Conservation (phyloP, 2,329 filamentous ascomycete species). For the Diplodia scrobiculata region DNA sequence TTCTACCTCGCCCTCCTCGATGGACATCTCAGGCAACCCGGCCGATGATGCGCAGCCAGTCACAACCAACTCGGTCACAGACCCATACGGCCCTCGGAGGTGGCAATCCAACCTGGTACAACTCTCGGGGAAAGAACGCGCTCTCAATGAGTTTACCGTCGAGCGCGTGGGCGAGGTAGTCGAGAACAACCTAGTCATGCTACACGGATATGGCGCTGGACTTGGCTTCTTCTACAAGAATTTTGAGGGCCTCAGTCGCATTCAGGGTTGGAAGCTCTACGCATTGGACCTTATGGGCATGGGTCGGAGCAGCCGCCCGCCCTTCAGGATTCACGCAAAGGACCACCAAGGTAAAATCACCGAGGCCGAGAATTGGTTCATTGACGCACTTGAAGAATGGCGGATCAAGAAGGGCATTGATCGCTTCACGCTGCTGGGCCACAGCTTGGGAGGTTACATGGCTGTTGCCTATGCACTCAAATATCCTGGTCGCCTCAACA, state of each 20-base stretch:
- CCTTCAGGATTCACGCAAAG: conserved; percentile 83
- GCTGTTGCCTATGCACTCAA: conserved; percentile 94
- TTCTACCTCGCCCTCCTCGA: conserved; percentile 46
- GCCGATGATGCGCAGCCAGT: conserved; percentile 46
- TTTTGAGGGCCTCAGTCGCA: conserved; percentile 80
- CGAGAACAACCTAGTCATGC: conserved; percentile 87
- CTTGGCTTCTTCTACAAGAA: conserved; percentile 99
- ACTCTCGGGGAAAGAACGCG: conserved; percentile 81
- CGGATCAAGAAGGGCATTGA: conserved; percentile 84
- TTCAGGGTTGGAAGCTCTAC: conserved; percentile 82
- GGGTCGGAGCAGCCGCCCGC: conserved; percentile 81
- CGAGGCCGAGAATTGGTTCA: conserved; percentile 93
- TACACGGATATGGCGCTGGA: conserved; percentile 95
- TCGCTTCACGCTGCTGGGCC: conserved; percentile 87
- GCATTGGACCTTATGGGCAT: conserved; percentile 94
- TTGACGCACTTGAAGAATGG: conserved; percentile 97
- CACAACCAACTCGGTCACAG: conserved; percentile 54
- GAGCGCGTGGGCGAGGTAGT: conserved; percentile 77
- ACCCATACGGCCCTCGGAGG: conserved; percentile 80
- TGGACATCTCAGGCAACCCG: conserved; percentile 45
- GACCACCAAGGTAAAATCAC: conserved; percentile 75
- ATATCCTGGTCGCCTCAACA: conserved; percentile 91
- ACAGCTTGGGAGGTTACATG: conserved; percentile 92
- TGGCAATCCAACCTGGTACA: conserved; percentile 86
- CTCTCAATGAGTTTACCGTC: conserved; percentile 89